phyloP scores from a whole-genome alignment of 2,329 filamentous ascomycete species.

The Claviceps cyperi region DNA sequence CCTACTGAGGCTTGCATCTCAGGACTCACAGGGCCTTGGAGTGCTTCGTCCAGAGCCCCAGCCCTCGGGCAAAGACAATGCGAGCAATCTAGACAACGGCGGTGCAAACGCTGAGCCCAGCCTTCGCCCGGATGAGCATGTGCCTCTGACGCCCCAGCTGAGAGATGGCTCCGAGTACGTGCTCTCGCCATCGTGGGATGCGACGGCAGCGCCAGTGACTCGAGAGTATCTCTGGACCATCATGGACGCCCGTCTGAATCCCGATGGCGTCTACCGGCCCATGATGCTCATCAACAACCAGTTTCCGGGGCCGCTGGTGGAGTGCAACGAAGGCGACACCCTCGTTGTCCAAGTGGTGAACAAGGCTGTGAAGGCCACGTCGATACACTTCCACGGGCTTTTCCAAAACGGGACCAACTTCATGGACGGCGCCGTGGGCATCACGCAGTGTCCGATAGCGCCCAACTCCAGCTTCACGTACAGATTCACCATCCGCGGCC shows the following conservation, averaged over 20 bases:
- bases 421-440: conserved; percentile 58
- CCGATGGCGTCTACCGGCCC: conserved; percentile 41
- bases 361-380: conserved; percentile 48
- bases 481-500: conserved; percentile 44
- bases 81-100: not conserved
- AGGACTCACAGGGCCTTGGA: not conserved
- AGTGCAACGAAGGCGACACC: conserved; percentile 59
- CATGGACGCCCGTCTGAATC: conserved; percentile 40
- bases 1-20: conserved; percentile 9
- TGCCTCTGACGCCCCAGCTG: conserved; percentile 12
- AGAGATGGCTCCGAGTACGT: conserved; percentile 36
- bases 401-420: conserved; percentile 61
- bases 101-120: too few species aligned
- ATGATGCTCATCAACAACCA: conserved; percentile 61
- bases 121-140: conserved; percentile 13
- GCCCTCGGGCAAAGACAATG: not conserved
- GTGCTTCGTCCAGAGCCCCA: not conserved
- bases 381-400: conserved; percentile 65
- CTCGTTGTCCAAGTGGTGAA: conserved; percentile 58
- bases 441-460: conserved; percentile 53
- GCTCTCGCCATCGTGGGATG: conserved; percentile 42
- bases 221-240: conserved; percentile 49
- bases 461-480: conserved; percentile 51
- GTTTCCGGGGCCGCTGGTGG: conserved; percentile 60
- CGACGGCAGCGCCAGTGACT: conserved; percentile 29